Conservation (phyloP, 208 protist genomes). For the Trypanosoma cruzi region DNA sequence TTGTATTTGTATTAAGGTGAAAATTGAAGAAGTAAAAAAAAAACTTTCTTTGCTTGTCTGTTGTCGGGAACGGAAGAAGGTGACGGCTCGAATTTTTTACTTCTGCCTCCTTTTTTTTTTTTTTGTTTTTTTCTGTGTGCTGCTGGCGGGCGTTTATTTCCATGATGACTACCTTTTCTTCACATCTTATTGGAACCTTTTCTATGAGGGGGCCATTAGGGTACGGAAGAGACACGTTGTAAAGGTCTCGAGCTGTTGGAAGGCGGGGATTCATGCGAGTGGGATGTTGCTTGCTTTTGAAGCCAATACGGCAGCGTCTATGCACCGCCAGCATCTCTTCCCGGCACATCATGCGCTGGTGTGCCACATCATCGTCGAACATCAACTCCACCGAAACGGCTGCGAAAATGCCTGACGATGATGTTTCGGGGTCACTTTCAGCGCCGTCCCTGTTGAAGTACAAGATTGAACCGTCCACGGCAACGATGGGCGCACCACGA, state of each 20-base stretch:
- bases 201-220: neutral
- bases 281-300: neutral
- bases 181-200: neutral
- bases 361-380: constrained; percentile 4
- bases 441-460: constrained; percentile 14
- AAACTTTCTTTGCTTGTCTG: too few species aligned
- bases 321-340: neutral
- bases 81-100: too few species aligned
- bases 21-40: too few species aligned
- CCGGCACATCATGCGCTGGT: constrained; percentile 15
- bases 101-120: constrained; percentile 1
- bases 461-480: constrained; percentile 6
- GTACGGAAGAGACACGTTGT: neutral
- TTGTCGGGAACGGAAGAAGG: too few species aligned
- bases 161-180: neutral
- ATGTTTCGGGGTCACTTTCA: neutral
- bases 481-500: constrained; percentile 22
- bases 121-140: neutral
- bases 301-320: neutral
- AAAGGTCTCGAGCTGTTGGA: neutral
- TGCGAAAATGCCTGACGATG: neutral
- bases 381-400: neutral
- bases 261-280: neutral
- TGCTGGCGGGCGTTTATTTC: neutral
- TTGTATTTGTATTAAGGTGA: too few species aligned